Evolutionary conservation across 495 filamentous ascomycete genomes (phyloP).

Genomic region (Paragyromitra xinjiangensis): DNA sequence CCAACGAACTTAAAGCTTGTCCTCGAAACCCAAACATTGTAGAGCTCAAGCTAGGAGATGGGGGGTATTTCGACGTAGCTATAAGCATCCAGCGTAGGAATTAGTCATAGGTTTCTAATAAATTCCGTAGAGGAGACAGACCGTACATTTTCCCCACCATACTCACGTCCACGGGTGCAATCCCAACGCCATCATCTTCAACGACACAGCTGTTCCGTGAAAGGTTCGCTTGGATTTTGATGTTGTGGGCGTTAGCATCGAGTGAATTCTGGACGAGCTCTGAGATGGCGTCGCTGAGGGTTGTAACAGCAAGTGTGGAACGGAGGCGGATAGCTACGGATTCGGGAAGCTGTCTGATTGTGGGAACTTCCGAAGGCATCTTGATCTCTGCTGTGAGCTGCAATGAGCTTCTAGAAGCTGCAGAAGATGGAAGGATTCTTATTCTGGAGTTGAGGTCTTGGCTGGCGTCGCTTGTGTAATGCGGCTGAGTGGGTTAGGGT

Average conservation of each 20-base stretch:
- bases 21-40: constrained; percentile 74
- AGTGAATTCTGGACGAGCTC: constrained; percentile 87
- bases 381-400: background rate
- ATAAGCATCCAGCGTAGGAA: background rate
- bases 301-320: constrained; percentile 80
- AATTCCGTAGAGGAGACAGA: constrained; percentile 60
- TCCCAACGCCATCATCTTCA: constrained; percentile 88
- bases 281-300: constrained; percentile 74
- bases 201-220: constrained; percentile 78
- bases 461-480: background rate
- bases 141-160: constrained; percentile 75
- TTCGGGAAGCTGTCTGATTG: constrained; percentile 74
- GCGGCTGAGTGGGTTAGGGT: background rate
- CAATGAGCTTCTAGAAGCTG: background rate
- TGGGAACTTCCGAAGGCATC: constrained; percentile 60
- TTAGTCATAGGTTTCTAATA: background rate
- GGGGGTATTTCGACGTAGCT: constrained; percentile 82
- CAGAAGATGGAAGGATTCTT: background rate
- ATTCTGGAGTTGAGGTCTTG: background rate
- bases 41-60: constrained; percentile 15
- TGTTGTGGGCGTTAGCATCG: constrained; percentile 76
- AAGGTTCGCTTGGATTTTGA: constrained; percentile 79
- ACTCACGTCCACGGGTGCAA: constrained; percentile 74
- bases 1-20: constrained; percentile 78
- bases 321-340: constrained; percentile 86